A percentile compares a stretch with the other conserved stretches of the same genome.
Conservation (phyloP, 2,329 filamentous ascomycete species). For the Amauroascus verrucosus region DNA sequence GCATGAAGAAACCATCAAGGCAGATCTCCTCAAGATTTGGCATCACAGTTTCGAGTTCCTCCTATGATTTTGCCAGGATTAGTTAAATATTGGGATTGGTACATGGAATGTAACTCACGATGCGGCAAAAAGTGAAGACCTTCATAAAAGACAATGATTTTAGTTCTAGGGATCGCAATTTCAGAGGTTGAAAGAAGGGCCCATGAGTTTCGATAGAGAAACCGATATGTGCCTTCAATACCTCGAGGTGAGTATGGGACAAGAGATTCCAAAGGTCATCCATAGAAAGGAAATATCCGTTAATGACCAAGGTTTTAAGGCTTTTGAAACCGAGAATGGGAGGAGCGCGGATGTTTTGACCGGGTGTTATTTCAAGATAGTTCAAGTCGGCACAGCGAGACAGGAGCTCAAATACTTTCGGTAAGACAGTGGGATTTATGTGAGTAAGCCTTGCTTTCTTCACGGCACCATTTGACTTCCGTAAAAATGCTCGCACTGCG, state of each 20-base stretch:
- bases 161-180: background rate
- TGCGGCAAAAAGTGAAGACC: background rate
- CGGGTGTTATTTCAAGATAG: slow-evolving; percentile 21
- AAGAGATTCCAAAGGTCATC: slow-evolving; percentile 11
- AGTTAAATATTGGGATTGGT: background rate
- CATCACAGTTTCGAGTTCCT: background rate
- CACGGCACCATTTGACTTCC: slow-evolving; percentile 27
- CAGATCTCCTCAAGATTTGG: background rate
- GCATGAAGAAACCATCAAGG: background rate
- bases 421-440: slow-evolving; percentile 22
- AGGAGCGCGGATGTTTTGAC: background rate
- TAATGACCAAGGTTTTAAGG: slow-evolving; percentile 17
- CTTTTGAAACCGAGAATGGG: slow-evolving; percentile 8
- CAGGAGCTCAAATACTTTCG: slow-evolving; percentile 18
- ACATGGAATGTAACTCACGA: background rate
- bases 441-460: slow-evolving; percentile 21
- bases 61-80: background rate
- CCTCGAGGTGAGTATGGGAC: slow-evolving; percentile 16
- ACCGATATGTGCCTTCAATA: slow-evolving; percentile 9
- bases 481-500: slow-evolving; percentile 28
- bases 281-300: slow-evolving; percentile 6
- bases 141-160: background rate
- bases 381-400: slow-evolving; percentile 25
- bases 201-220: no score
- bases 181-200: no score